Percentiles rank a stretch among this genome's conserved stretches.
These are phyloP conservation scores for Curvularia sp. DNA, from an alignment of 2,329 filamentous ascomycete genomes.

Conservation along the genomic window DNA sequence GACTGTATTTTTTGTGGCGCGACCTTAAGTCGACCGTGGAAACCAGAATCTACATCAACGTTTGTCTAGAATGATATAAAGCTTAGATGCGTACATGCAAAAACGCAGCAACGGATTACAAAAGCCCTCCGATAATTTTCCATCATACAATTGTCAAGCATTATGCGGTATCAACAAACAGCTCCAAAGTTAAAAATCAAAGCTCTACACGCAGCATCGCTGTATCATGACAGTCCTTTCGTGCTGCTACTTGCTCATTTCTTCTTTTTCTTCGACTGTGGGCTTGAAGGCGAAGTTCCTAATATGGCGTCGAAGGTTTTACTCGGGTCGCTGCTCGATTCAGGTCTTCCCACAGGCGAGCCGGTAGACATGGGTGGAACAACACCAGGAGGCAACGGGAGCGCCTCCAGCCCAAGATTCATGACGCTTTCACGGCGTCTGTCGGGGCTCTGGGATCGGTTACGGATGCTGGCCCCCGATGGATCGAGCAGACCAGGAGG, in stretches of 20 bases:
- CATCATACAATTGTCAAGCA: conserved; percentile 9
- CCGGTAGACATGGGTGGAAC: conserved; percentile 44
- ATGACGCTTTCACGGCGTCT: conserved; percentile 54
- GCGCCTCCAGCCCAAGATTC: conserved; percentile 55
- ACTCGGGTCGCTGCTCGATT: conserved; percentile 48
- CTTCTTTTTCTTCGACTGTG: conserved; percentile 43
- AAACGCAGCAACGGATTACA: conserved; percentile 12
- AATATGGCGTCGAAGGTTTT: conserved; percentile 60
- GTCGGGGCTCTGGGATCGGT: conserved; percentile 40
- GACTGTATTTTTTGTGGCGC: conserved; percentile 10
- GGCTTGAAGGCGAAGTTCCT: conserved; percentile 34
- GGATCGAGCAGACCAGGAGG: conserved; percentile 41
- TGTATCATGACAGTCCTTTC: background rate
- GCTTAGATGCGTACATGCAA: conserved; percentile 5
- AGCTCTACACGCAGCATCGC: conserved; percentile 11
- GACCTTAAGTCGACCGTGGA: background rate
- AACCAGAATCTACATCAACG: conserved; percentile 1
- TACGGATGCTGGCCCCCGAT: conserved; percentile 21
- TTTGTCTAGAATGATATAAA: conserved; percentile 4
- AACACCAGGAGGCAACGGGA: conserved; percentile 55
- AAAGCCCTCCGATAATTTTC: conserved; percentile 5
- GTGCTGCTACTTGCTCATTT: conserved; percentile 25
- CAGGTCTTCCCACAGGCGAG: conserved; percentile 35
- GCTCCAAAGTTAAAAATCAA: conserved; percentile 2
- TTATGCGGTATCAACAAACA: conserved; percentile 6